A percentile compares a stretch with the other conserved stretches of the same genome.
Conservation (phyloP, 225 moss, liverwort and hornwort genomes). For the Polytrichum formosum region DNA sequence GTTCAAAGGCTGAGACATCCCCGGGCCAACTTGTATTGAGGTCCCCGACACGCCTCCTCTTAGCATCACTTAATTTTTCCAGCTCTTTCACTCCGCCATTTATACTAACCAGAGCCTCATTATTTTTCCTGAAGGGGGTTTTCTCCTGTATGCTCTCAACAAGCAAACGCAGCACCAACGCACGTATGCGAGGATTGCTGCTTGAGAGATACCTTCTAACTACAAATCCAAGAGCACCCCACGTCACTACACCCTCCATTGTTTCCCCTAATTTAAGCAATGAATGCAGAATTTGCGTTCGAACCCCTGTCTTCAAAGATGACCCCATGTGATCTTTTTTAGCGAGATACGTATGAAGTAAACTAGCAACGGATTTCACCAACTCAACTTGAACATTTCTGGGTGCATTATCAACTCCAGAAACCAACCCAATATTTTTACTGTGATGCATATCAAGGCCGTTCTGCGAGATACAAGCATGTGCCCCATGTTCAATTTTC, state of each 20-base stretch:
- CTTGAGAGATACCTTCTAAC: slow-evolving; percentile 59
- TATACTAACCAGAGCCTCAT: not conserved
- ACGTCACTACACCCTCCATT: slow-evolving; percentile 33
- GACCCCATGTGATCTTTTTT: slow-evolving; percentile 18
- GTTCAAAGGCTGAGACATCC: slow-evolving; percentile 1
- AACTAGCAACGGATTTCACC: slow-evolving; percentile 10
- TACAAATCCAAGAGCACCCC: slow-evolving; percentile 44
- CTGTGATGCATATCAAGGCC: slow-evolving; percentile 1
- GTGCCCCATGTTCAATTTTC: slow-evolving; percentile 8
- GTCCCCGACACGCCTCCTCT: slow-evolving; percentile 29
- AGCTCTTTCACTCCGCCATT: slow-evolving; percentile 2
- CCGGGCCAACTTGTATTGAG: not conserved
- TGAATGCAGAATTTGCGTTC: slow-evolving; percentile 36
- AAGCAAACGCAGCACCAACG: slow-evolving; percentile 67
- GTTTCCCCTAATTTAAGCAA: slow-evolving; percentile 45
- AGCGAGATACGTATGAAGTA: slow-evolving; percentile 30
- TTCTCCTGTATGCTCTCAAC: slow-evolving; percentile 57
- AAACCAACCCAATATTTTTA: not conserved
- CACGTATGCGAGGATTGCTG: slow-evolving; percentile 66
- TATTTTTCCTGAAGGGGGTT: not conserved
- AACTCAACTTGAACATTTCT: not conserved
- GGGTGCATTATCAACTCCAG: slow-evolving; percentile 1
- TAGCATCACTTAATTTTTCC: slow-evolving; percentile 7
- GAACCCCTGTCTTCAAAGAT: slow-evolving; percentile 28
- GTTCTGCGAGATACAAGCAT: not conserved